Base-by-base conservation (phyloP, 192 early-diverging fungal genomes). In the Thoreauomyces humboldtii region DNA sequence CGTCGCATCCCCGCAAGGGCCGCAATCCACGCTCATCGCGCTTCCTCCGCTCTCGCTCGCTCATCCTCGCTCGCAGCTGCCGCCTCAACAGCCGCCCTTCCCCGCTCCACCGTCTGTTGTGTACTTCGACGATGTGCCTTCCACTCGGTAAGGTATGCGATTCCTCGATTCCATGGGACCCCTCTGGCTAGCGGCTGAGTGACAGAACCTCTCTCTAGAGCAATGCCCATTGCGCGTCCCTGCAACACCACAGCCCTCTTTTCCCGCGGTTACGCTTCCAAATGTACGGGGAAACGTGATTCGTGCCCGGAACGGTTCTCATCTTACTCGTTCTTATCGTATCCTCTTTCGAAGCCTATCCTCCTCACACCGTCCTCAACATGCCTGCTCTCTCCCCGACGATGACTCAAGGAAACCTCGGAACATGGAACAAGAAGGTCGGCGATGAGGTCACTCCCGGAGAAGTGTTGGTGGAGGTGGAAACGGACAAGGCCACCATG, bases 401-500 rank as follows among this genome's bases (percentile, higher is more conserved):
- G 48, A 98, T 98, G 96, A 94, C 94, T 19, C 15, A 38, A 75
- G 81, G 81, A 64, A 93, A 91, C 72, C 86, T 98, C 73, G 92
- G 92, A 35, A 72, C 75, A 48, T 98, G 94, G 94, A 83, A 90
- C 67, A 98, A 98, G 78, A 86, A 91, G 72, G 86, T 95, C 53
- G 95, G 96, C 31, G 96, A 98, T 72, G 74, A 85, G 50, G 80
- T 96, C 58, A 65, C 75, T 22, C 87, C 94, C 29, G 96, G 96
- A 46, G 96, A 98, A 73, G 87, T 96, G 33, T 73, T 98, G 38
- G 85, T 94, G 29, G 95, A 95, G 74, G 92, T 98, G 55, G 96
- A 98, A 72, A 98, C 96, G 24, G 96, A 98, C 74, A 98, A 98
- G 89, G 96, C 96, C 15, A 90, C 92, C 74, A 96, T 98, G 93